Conservation (phyloP, 306 rosid genomes). For the Gastrolobium bilobum region DNA sequence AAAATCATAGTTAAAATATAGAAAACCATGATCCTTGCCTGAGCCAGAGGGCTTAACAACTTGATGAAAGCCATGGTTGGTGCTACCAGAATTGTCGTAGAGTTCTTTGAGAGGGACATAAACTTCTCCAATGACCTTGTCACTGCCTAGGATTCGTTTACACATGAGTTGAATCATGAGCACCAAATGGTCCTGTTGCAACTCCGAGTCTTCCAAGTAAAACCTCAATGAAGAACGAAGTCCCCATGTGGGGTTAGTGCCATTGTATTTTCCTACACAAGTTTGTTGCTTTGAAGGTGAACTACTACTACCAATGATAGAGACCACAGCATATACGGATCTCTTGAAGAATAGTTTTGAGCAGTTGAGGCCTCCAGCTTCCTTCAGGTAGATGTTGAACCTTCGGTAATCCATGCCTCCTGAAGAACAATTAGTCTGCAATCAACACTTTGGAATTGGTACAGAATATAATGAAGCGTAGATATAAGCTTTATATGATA, state of each 20-base stretch:
- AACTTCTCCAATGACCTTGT: slow-evolving; percentile 25
- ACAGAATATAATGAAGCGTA: no score
- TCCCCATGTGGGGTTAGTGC: neutral
- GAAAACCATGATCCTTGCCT: neutral
- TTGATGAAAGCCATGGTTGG: neutral
- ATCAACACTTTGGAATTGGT: no score
- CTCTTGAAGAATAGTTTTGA: neutral
- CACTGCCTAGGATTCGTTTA: neutral
- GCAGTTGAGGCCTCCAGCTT: neutral
- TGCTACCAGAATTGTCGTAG: neutral
- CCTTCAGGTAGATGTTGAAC: slow-evolving; percentile 34
- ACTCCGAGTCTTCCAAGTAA: slow-evolving; percentile 36
- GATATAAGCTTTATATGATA: no score
- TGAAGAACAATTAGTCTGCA: no score
- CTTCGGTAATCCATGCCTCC: slow-evolving; percentile 30
- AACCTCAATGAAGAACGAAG: slow-evolving; percentile 34
- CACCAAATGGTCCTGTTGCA: slow-evolving; percentile 21
- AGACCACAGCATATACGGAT: slow-evolving; percentile 17
- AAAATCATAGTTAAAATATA: slow-evolving; percentile 13
- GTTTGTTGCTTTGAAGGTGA: slow-evolving; percentile 9
- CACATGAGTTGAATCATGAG: slow-evolving; percentile 22
- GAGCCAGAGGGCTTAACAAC: neutral
- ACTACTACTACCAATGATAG: neutral
- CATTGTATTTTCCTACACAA: neutral
- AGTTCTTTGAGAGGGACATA: slow-evolving; percentile 20